phyloP scores from a whole-genome alignment of 768 basidiomycete genomes.

The Russula sp. region DNA sequence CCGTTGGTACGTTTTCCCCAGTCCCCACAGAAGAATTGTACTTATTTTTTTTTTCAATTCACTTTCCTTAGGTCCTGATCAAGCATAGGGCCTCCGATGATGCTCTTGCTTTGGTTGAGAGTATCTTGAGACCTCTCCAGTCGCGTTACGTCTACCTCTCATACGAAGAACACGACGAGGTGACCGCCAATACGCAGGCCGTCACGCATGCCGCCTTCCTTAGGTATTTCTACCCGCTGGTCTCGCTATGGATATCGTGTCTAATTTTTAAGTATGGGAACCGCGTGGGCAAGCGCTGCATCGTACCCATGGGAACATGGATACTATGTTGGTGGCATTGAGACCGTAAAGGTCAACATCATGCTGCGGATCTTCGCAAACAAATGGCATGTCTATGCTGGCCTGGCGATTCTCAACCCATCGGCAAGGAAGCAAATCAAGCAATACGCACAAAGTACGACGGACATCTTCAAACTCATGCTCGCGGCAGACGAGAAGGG shows the following conservation, averaged over 20 bases:
- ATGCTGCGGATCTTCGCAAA: slow-evolving; percentile 93
- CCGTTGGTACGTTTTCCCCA: slow-evolving; percentile 57
- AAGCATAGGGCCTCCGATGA: slow-evolving; percentile 74
- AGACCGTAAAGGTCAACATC: slow-evolving; percentile 97
- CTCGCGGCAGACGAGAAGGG: slow-evolving; percentile 46
- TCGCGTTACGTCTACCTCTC: slow-evolving; percentile 87
- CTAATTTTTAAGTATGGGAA: slow-evolving; percentile 74
- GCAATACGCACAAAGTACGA: slow-evolving; percentile 78
- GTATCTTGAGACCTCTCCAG: slow-evolving; percentile 67
- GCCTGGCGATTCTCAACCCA: slow-evolving; percentile 96
- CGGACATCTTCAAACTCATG: slow-evolving; percentile 96
- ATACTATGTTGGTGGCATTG: slow-evolving; percentile 93
- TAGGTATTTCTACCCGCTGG: slow-evolving; percentile 42
- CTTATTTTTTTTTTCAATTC: not conserved
- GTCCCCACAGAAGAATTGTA: not conserved
- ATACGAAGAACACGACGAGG: slow-evolving; percentile 94
- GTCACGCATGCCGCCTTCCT: slow-evolving; percentile 98
- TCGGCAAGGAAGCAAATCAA: slow-evolving; percentile 82
- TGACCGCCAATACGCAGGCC: slow-evolving; percentile 97
- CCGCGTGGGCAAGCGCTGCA: slow-evolving; percentile 75
- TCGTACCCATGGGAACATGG: slow-evolving; percentile 95
- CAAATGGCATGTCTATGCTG: slow-evolving; percentile 99
- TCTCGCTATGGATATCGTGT: not conserved
- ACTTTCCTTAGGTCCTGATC: slow-evolving; percentile 65
- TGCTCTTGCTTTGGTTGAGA: slow-evolving; percentile 70